Conservation (phyloP, 148 eudicot species). For the Vaccinium macrocarpon region DNA sequence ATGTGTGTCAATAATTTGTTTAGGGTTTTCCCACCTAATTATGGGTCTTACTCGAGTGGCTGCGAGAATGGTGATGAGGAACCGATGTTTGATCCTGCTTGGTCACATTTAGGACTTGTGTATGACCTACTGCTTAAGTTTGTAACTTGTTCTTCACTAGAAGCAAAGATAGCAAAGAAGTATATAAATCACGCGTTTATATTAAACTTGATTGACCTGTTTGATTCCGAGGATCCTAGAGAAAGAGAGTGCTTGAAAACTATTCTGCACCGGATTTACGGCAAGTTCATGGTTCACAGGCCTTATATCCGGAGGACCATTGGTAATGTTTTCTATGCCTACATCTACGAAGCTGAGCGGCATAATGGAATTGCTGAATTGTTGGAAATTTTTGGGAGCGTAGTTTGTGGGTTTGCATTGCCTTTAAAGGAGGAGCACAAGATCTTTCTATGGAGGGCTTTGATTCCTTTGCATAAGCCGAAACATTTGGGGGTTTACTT, state of each 20-base stretch:
- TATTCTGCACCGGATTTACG: slow-evolving; percentile 80
- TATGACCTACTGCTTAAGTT: slow-evolving; percentile 81
- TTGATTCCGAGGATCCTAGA: slow-evolving; percentile 94
- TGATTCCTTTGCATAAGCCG: slow-evolving; percentile 88
- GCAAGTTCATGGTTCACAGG: slow-evolving; percentile 94
- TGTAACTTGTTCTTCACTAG: slow-evolving; percentile 70
- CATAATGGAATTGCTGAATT: slow-evolving; percentile 91
- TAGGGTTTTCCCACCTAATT: slow-evolving; percentile 77
- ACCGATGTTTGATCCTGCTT: slow-evolving; percentile 86
- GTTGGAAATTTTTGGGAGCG: slow-evolving; percentile 94
- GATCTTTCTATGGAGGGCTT: slow-evolving; percentile 70
- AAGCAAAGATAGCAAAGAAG: slow-evolving; percentile 82
- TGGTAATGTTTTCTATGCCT: slow-evolving; percentile 72
- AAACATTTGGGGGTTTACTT: slow-evolving; percentile 72
- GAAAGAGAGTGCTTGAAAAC: slow-evolving; percentile 85
- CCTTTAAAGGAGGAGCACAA: slow-evolving; percentile 96
- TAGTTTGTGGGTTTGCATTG: slow-evolving; percentile 87
- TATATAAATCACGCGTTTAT: slow-evolving; percentile 77
- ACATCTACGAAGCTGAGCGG: slow-evolving; percentile 70
- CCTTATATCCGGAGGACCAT: slow-evolving; percentile 77
- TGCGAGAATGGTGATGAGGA: slow-evolving; percentile 71
- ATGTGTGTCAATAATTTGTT: slow-evolving; percentile 84
- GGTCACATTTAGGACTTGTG: slow-evolving; percentile 83
- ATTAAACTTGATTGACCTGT: slow-evolving; percentile 65
- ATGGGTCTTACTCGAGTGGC: slow-evolving; percentile 34